Percentiles rank a stretch among this genome's conserved stretches.
Conservation (phyloP, 768 basidiomycete genomes). For the Tulasnella sp. region DNA sequence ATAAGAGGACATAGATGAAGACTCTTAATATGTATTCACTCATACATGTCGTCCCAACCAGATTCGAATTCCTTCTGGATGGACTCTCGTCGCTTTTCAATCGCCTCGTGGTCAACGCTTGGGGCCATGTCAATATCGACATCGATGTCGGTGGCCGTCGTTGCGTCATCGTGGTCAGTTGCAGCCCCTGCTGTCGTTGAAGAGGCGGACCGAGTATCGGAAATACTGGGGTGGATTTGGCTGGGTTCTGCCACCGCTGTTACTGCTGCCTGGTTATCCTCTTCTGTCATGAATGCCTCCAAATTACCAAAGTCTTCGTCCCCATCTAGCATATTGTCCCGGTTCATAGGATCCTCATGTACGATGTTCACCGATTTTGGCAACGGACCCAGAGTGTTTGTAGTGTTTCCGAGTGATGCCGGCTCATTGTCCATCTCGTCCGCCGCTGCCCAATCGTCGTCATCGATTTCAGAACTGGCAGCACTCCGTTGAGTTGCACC, state of each 20-base stretch:
- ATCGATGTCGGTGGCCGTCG: neutral
- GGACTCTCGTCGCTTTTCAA: neutral
- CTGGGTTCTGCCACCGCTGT: neutral
- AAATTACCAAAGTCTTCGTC: conserved; percentile 11
- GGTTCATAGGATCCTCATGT: neutral
- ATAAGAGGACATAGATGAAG: too few relatives aligned
- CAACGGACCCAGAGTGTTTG: neutral
- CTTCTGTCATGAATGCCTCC: neutral
- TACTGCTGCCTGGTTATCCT: neutral
- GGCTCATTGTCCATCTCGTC: conserved; percentile 40
- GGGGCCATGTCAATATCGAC: neutral
- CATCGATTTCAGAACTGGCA: conserved; percentile 29
- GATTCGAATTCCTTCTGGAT: conserved; percentile 7
- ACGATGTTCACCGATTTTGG: neutral
- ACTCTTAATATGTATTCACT: conserved; percentile 20
- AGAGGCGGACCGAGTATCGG: neutral
- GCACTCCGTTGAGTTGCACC: neutral
- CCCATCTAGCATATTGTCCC: conserved; percentile 6
- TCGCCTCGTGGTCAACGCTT: neutral
- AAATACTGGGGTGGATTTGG: neutral
- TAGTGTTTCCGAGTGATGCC: neutral
- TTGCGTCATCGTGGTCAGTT: conserved; percentile 1
- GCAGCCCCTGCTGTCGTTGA: neutral
- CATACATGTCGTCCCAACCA: conserved; percentile 12
- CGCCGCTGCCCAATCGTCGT: conserved; percentile 63